Evolutionary conservation across 495 filamentous ascomycete species (phyloP).

Genomic region (Penicillium canariense): DNA sequence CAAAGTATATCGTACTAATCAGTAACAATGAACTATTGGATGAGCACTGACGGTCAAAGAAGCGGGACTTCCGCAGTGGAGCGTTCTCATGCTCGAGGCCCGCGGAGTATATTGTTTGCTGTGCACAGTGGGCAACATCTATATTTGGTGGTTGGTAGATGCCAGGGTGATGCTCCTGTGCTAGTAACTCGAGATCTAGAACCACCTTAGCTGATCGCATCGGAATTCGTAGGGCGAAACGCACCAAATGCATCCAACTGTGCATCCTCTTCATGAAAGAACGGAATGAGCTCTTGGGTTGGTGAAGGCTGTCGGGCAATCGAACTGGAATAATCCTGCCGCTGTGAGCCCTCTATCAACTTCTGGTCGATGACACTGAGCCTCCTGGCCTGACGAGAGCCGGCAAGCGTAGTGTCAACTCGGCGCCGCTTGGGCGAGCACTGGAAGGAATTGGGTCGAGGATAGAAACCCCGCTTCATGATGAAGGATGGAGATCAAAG

Average conservation of each 20-base stretch:
- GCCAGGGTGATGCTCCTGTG: conserved; percentile 22
- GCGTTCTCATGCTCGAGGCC: neutral
- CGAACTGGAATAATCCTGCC: conserved; percentile 8
- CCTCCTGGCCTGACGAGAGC: conserved; percentile 15
- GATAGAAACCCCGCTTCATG: conserved; percentile 14
- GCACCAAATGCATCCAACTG: conserved; percentile 53
- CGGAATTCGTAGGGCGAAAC: neutral
- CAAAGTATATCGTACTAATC: neutral
- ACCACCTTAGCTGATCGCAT: neutral
- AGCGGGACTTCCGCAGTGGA: conserved; percentile 23
- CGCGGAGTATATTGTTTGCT: neutral
- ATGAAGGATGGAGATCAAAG: neutral
- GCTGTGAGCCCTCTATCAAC: conserved; percentile 29
- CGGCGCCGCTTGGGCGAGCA: conserved; percentile 12
- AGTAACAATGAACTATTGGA: neutral
- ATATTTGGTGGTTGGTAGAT: neutral
- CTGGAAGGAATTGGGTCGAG: conserved; percentile 4
- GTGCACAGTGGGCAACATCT: neutral
- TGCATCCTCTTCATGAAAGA: conserved; percentile 22
- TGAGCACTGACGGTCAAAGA: conserved; percentile 32
- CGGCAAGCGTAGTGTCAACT: neutral
- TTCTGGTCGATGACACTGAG: conserved; percentile 23
- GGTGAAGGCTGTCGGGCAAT: neutral
- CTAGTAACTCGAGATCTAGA: conserved; percentile 42
- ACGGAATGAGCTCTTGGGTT: neutral